phyloP scores from a whole-genome alignment of 805 yeast genomes.

The Wickerhamiella kazuoi region DNA sequence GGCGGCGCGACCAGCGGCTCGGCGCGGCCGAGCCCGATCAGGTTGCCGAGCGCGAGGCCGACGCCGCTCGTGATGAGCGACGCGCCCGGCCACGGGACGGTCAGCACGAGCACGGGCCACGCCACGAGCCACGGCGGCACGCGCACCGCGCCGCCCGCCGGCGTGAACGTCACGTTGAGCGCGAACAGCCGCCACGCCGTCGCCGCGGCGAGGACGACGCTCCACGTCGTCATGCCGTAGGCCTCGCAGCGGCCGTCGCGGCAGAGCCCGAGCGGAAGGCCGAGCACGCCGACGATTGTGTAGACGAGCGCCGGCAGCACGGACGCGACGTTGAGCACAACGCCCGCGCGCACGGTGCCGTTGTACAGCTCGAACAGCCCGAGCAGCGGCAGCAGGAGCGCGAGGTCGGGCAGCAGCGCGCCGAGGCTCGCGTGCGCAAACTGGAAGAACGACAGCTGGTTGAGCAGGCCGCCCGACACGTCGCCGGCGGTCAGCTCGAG shows the following conservation, averaged over 20 bases:
- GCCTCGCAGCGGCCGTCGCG: constrained; percentile 29
- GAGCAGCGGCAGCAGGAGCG: constrained; percentile 41
- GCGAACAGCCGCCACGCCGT: constrained; percentile 33
- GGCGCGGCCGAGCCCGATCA: constrained; percentile 35
- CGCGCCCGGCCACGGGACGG: constrained; percentile 40
- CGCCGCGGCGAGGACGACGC: constrained; percentile 48
- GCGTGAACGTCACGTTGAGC: constrained; percentile 18
- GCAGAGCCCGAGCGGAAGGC: too few relatives aligned
- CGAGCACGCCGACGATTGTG: constrained; percentile 18
- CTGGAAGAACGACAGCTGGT: constrained; percentile 52
- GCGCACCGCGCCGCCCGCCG: constrained; percentile 14
- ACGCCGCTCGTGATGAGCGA: constrained; percentile 60
- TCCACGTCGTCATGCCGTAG: constrained; percentile 37
- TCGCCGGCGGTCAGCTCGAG: constrained; percentile 42
- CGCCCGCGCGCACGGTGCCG: constrained; percentile 77
- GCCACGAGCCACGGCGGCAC: constrained; percentile 50
- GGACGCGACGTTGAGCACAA: constrained; percentile 56
- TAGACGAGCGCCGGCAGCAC: constrained; percentile 49
- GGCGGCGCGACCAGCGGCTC: constrained; percentile 43
- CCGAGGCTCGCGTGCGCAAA: constrained; percentile 43
- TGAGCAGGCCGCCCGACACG: constrained; percentile 30
- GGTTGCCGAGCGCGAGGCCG: constrained; percentile 50
- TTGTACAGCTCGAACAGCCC: constrained; percentile 48
- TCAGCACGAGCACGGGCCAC: constrained; percentile 30
- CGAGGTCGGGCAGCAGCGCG: constrained; percentile 44